Evolutionary conservation across 2,329 filamentous ascomycete species (phyloP).

Genomic region (Fusarium foetens): DNA sequence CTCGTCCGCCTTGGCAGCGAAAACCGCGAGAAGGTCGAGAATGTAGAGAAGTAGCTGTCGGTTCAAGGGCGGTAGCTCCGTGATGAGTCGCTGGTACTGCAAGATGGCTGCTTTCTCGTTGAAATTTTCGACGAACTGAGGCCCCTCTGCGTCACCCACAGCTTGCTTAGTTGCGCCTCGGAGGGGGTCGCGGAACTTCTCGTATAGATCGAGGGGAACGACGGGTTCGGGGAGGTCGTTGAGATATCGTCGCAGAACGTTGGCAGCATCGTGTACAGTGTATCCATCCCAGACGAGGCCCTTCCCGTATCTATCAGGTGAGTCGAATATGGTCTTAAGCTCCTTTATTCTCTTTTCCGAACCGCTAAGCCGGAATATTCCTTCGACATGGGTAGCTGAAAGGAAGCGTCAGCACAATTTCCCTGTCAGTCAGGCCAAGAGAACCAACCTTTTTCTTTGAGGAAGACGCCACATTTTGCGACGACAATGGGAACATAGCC

Average conservation of each 20-base stretch:
- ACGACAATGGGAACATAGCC: constrained; percentile 99
- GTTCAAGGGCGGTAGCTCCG: constrained; percentile 90
- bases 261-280: constrained; percentile 97
- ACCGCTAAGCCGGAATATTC: constrained; percentile 94
- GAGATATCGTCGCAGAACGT: constrained; percentile 92
- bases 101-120: constrained; percentile 77
- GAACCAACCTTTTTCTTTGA: constrained; percentile 93
- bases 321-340: constrained; percentile 90
- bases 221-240: constrained; percentile 97
- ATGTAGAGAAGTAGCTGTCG: constrained; percentile 95
- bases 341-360: constrained; percentile 99
- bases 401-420: constrained; percentile 37
- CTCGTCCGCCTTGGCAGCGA: constrained; percentile 94
- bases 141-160: constrained; percentile 73
- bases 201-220: constrained; percentile 92
- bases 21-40: constrained; percentile 93
- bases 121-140: constrained; percentile 73
- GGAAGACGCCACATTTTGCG: constrained; percentile 94
- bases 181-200: constrained; percentile 87
- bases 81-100: constrained; percentile 90
- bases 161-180: constrained; percentile 76
- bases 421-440: not conserved
- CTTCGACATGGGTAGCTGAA: constrained; percentile 90
- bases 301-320: constrained; percentile 94
- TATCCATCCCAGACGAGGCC: constrained; percentile 97